Base-by-base conservation (phyloP, 148 eudicot species). In the Rhododendron vialii region DNA sequence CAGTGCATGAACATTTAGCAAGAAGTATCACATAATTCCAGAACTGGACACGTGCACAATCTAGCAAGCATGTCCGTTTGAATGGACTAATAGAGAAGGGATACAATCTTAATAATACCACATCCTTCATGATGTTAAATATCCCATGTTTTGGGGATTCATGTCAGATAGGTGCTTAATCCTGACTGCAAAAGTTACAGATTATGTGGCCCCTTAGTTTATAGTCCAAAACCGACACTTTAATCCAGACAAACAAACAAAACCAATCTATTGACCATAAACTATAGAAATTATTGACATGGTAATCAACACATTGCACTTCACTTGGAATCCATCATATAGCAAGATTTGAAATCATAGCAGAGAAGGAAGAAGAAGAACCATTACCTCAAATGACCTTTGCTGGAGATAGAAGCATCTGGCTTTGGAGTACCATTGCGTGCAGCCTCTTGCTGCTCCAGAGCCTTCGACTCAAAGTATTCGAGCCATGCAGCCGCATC, bases 401-500 rank as follows among this genome's bases (percentile, higher is more conserved):
- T 98, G 93, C 99, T 98, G 82, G 99, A 98, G 85, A 98, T 98
- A 35, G 99, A 98, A 80, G 99, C 98, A 91, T 98, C 99, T 82
- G 98, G 99, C 90, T 95, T 98, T 85, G 92, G 89, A 85, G 98
- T 98, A 61, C 99, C 99, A 88, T 98, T 95, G 86, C 97, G 88
- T 83, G 98, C 99, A 91, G 99, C 99, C 92, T 98, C 99, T 93
- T 98, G 98, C 86, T 98, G 99, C 90, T 98, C 99, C 90, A 98
- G 93, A 87, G 98, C 98, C 96, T 98, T 98, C n/a, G 99, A 98
- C 90, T 98, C 99, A 86, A 98, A 98, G 92, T 98, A 98, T 87
- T 98, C 99, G 8, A 98, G 95, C 99, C 99, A 98, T 84, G 99
- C 99, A 90, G 99, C 99, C 86, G 99, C 98, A 91, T 98, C 99